Conservation (phyloP, 192 early-diverging fungal genomes). For the Mortierella hygrophila region DNA sequence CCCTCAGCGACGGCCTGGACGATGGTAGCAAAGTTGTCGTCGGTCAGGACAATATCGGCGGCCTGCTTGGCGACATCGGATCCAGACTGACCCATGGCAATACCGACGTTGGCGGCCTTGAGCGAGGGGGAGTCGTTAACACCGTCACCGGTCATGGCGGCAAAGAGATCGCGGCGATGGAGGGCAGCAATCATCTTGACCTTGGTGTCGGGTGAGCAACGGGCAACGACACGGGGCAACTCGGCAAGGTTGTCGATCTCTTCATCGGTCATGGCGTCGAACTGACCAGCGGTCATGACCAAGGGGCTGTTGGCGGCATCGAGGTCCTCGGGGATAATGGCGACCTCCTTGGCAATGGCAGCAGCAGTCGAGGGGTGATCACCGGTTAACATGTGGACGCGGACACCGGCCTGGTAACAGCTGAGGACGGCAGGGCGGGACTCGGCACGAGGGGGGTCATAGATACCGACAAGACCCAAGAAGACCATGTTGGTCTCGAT, state of each 20-base stretch:
- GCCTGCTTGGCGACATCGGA: conserved; percentile 96
- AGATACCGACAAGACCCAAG: conserved; percentile 91
- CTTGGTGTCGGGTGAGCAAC: conserved; percentile 96
- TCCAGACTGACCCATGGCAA: conserved; percentile 92
- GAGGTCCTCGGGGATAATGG: conserved; percentile 63
- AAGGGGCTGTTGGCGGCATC: conserved; percentile 58
- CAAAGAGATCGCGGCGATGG: conserved; percentile 78
- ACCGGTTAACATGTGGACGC: conserved; percentile 95
- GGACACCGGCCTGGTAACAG: conserved; percentile 91
- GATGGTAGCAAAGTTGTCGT: conserved; percentile 89
- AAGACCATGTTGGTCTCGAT: conserved; percentile 83
- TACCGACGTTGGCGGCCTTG: conserved; percentile 82
- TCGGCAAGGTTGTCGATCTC: conserved; percentile 80
- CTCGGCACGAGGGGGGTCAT: conserved; percentile 89
- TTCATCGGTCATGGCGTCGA: conserved; percentile 88
- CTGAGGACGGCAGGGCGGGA: conserved; percentile 73
- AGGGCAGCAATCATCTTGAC: conserved; percentile 96
- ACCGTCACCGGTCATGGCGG: conserved; percentile 92
- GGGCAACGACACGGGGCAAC: conserved; percentile 94
- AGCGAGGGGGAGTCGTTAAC: conserved; percentile 79
- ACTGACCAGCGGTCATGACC: conserved; percentile 88
- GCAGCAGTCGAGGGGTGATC: conserved; percentile 93
- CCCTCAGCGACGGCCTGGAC: conserved; percentile 86
- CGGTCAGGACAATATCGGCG: conserved; percentile 89
- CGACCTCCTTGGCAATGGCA: conserved; percentile 86